A percentile compares a stretch with the other conserved stretches of the same genome.
phyloP scores from a whole-genome alignment of 371 early-diverging fungal genomes.

The Mortierella sp. region DNA sequence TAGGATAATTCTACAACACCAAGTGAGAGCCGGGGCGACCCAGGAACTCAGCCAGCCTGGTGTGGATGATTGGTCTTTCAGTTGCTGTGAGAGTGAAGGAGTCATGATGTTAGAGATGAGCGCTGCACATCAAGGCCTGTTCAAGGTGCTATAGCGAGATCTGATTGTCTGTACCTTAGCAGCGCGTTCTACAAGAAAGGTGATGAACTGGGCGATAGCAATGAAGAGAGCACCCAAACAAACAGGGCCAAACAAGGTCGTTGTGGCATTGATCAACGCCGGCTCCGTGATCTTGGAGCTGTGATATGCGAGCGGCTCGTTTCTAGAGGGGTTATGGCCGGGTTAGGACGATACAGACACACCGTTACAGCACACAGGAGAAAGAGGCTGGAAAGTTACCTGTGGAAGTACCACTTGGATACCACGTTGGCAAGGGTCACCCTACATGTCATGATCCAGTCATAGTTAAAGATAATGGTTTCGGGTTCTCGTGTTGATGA shows the following conservation, averaged over 20 bases:
- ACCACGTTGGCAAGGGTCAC: slow-evolving; percentile 71
- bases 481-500: no score
- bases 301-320: slow-evolving; percentile 57
- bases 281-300: slow-evolving; percentile 58
- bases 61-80: slow-evolving; percentile 28
- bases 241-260: slow-evolving; percentile 76
- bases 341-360: neutral
- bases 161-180: slow-evolving; percentile 56
- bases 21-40: slow-evolving; percentile 29
- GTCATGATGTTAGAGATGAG: neutral
- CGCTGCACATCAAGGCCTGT: neutral
- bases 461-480: neutral
- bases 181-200: slow-evolving; percentile 57
- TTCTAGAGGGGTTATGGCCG: slow-evolving; percentile 28
- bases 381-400: slow-evolving; percentile 26
- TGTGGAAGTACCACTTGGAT: slow-evolving; percentile 82
- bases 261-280: slow-evolving; percentile 61
- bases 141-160: neutral
- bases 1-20: slow-evolving; percentile 53
- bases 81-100: slow-evolving; percentile 15
- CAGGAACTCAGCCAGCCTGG: no score
- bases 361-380: neutral
- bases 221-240: slow-evolving; percentile 77
- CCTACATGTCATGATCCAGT: slow-evolving; percentile 3
- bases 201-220: slow-evolving; percentile 66